Evolutionary conservation across 805 yeast genomes (phyloP).

Genomic region (Candida golubevii): DNA sequence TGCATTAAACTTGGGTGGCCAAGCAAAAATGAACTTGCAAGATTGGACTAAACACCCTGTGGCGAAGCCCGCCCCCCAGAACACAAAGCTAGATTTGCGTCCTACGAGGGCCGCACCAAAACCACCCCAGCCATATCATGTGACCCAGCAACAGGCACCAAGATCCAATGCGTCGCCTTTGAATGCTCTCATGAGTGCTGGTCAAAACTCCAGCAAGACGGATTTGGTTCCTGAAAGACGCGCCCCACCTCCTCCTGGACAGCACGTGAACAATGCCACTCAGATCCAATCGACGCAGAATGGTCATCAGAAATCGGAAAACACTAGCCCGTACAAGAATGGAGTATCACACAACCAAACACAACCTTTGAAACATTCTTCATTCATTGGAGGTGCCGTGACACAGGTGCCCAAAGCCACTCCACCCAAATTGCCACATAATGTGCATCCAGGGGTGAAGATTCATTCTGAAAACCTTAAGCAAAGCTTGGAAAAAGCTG

Average conservation of each 20-base stretch:
- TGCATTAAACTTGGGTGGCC: conserved; percentile 16
- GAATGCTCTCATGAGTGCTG: conserved; percentile 26
- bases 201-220: conserved; percentile 6
- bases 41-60: conserved; percentile 41
- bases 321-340: neutral
- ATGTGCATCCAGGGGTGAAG: conserved; percentile 32
- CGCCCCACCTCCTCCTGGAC: conserved; percentile 53
- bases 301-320: neutral
- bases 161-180: conserved; percentile 27
- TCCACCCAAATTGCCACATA: conserved; percentile 31
- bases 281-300: neutral
- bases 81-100: conserved; percentile 18
- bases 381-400: conserved; percentile 23
- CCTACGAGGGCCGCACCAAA: conserved; percentile 42
- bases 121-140: conserved; percentile 41
- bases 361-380: conserved; percentile 12
- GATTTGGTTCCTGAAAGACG: conserved; percentile 47
- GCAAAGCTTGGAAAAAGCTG: conserved; percentile 20
- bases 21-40: conserved; percentile 27
- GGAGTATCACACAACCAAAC: conserved; percentile 15
- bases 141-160: conserved; percentile 12
- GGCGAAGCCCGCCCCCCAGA: conserved; percentile 8
- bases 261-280: neutral
- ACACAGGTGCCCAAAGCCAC: conserved; percentile 15
- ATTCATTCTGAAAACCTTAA: conserved; percentile 25